Base-by-base conservation (phyloP, 176 grass and related monocot genomes). In the Ananas comosus region DNA sequence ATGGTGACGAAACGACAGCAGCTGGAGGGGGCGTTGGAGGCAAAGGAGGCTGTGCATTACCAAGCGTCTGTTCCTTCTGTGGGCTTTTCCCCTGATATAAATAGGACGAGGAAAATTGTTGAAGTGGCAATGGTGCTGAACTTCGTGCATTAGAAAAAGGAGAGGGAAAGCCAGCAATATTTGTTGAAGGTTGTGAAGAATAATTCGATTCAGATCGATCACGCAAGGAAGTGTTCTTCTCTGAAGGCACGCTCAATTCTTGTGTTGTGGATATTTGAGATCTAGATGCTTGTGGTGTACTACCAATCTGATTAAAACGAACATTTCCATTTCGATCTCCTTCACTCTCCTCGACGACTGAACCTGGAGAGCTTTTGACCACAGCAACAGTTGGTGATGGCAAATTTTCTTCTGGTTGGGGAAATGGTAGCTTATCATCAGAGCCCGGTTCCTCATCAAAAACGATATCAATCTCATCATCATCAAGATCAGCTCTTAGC, bases 391-490 rank as follows among this genome's bases (percentile, higher is more conserved):
- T 81, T 64, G 89, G 83, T 9, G 72, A 78, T 53, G 86, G 87
- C 61, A 97, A 74, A 82, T 66, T 90, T 67, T 97, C 86, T 72
- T 97, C 93, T 21, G 93, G 58, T 74, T 90, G 89, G 80, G 93
- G 93, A 67, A 97, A 97, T 78, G 87, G 81, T 68, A 86, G 77
- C 76, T 86, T 87, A 70, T 97, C 93, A 51, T 97, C 93, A 81
- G 93, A 92, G 16, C 83, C 93, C 48, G 83, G 85, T 70, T 92
- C 92, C 76, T 89, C 93, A 12, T 97, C 93, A 72, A 97, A 92
- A 67, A 92, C 80, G 48, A 97, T 92, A 74, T 97, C 75, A 49
- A 97, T 90, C 76, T 87, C 89, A 61, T 92, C 93, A 64, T 97
- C 93, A 67, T 89, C 80, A 2, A 92, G 72, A 83, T 92, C 82